Base-by-base conservation (phyloP, 148 eudicot species). In the Euryodendron excelsum region DNA sequence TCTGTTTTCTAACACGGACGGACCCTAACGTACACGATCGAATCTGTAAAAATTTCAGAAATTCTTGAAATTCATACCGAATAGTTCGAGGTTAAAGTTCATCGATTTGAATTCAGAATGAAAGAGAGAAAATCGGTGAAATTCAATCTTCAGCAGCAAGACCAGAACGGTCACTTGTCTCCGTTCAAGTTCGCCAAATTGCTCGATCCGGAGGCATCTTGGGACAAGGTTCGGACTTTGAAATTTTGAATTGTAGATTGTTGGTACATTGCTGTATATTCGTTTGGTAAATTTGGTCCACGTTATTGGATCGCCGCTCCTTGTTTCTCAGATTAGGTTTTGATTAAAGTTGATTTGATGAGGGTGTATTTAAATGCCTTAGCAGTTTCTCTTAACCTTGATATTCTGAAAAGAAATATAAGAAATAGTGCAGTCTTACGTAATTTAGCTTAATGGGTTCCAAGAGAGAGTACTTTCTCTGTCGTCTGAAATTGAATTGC, bases 191-290 rank as follows among this genome's bases (percentile, higher is more conserved):
- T 93, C 72, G 85, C 90, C 56, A 93, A 89, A 79, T 81, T 93
- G 80, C 75, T 91, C 80, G 96, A 93, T 85, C 86, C 93, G 36
- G 98, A 93, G 70, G 92, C 90, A 65, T 91, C 94, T 7, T 91
- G 96, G 96, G 98, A 91, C 78, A 93, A 91, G 98, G 98, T 93
- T 74, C 50, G 60, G 6, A 2, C 25, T 3, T 50, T 17, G 1
- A 12, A 0, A 1, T 52, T 2, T 18, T 25, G 2, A 8, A 30
- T 9, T 2, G 47, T 50, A 15, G 53, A 9, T 28, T 27, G 3
- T 44, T 14, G 20, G 0, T 17, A 59, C 15, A 27, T 18, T 14
- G 18, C 36, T 30, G 37, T 12, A 31, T 23, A 28, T 27, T 72
- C 10, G 41, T 1, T 52, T 52, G 75, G 23, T 23, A 71, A 23